phyloP scores from a whole-genome alignment of 805 yeast species.

The Lipomyces yamanashiensis region DNA sequence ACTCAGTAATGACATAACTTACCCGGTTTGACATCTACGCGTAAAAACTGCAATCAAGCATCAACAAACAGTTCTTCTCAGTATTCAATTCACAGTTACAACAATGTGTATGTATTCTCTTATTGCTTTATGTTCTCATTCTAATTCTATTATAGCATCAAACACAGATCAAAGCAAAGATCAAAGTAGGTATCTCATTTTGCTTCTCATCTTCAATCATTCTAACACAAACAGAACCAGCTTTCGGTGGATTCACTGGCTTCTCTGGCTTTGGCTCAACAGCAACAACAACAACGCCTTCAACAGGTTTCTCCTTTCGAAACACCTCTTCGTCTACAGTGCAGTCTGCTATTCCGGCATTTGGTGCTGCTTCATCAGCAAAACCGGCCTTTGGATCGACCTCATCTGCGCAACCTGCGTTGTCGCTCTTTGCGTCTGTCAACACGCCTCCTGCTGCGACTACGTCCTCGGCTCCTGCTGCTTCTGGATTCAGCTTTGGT shows the following conservation, averaged over 20 bases:
- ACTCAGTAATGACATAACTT: no score
- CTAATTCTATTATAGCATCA: background rate
- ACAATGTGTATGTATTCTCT: constrained; percentile 1
- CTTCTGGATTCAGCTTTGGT: constrained; percentile 3
- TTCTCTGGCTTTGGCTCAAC: constrained; percentile 7
- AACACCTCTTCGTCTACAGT: background rate
- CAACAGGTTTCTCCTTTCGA: constrained; percentile 10
- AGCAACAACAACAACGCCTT: background rate
- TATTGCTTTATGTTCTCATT: background rate
- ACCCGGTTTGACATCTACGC: no score
- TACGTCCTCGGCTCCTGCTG: constrained; percentile 4
- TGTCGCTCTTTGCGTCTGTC: constrained; percentile 7
- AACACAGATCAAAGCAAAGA: constrained; percentile 17
- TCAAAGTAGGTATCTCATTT: constrained; percentile 7
- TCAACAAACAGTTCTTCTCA: no score
- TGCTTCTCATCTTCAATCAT: background rate
- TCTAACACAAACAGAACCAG: background rate
- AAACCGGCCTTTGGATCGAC: constrained; percentile 2
- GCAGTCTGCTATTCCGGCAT: background rate
- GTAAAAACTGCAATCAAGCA: no score
- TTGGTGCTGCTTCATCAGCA: constrained; percentile 1
- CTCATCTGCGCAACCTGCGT: background rate
- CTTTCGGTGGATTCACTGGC: background rate
- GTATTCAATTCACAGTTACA: background rate
- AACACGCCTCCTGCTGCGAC: constrained; percentile 3